phyloP scores from a whole-genome alignment of 2,329 filamentous ascomycete genomes.

The Periconia sp. region DNA sequence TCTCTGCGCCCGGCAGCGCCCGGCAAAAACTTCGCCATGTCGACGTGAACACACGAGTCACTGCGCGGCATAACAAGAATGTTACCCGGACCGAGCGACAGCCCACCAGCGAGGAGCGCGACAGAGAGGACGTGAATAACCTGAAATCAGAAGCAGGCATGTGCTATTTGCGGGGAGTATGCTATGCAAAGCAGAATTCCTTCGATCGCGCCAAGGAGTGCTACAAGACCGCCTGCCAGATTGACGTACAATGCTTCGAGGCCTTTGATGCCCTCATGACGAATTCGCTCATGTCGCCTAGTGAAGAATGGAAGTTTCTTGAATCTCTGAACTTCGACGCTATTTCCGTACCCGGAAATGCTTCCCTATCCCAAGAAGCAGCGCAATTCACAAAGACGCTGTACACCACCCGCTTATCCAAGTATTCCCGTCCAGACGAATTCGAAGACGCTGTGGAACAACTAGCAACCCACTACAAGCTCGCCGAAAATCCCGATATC shows the following conservation, averaged over 20 bases:
- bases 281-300: slow-evolving; percentile 87
- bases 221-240: slow-evolving; percentile 95
- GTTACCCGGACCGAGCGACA: slow-evolving; percentile 57
- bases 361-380: slow-evolving; percentile 78
- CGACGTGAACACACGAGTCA: slow-evolving; percentile 59
- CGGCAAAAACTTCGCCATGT: slow-evolving; percentile 75
- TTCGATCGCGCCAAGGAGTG: slow-evolving; percentile 98
- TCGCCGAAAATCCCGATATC: slow-evolving; percentile 85
- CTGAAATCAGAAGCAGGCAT: slow-evolving; percentile 93
- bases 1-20: slow-evolving; percentile 69
- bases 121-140: slow-evolving; percentile 73
- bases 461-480: slow-evolving; percentile 90
- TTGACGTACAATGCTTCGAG: slow-evolving; percentile 98
- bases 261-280: slow-evolving; percentile 98
- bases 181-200: slow-evolving; percentile 95
- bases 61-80: slow-evolving; percentile 51
- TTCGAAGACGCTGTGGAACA: slow-evolving; percentile 89
- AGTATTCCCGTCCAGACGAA: slow-evolving; percentile 85
- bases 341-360: slow-evolving; percentile 69
- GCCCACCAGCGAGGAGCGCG: slow-evolving; percentile 66
- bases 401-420: slow-evolving; percentile 93
- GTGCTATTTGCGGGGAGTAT: slow-evolving; percentile 93
- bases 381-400: slow-evolving; percentile 94
- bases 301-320: slow-evolving; percentile 89
- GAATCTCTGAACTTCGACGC: slow-evolving; percentile 90